Percentiles rank a stretch among this genome's conserved stretches.
Evolutionary conservation across 2,329 filamentous ascomycete genomes (phyloP).

Genomic region (Fusarium brachygibbosum): DNA sequence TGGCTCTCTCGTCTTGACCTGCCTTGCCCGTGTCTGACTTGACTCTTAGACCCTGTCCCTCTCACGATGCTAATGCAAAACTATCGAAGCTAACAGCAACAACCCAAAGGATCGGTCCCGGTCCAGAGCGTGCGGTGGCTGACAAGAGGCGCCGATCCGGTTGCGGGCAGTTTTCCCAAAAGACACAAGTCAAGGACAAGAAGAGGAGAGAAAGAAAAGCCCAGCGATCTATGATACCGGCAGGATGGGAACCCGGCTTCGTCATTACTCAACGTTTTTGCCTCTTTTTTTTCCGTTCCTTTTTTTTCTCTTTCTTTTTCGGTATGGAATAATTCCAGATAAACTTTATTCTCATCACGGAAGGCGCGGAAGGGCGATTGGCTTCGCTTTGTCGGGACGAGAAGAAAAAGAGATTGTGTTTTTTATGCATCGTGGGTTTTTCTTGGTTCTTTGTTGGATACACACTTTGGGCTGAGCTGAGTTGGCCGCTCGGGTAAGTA

Average conservation of each 20-base stretch:
- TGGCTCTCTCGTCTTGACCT: background rate
- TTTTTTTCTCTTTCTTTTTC: background rate
- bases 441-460: background rate
- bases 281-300: background rate
- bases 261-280: conserved; percentile 10
- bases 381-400: background rate
- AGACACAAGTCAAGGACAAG: conserved; percentile 9
- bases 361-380: background rate
- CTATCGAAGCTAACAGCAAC: conserved; percentile 44
- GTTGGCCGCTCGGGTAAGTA: too few relatives aligned
- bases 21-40: background rate
- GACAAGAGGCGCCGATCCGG: conserved; percentile 30
- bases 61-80: conserved; percentile 26
- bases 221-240: conserved; percentile 25
- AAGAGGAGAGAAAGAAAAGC: background rate
- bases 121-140: conserved; percentile 41
- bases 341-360: conserved; percentile 9
- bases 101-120: conserved; percentile 33
- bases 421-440: conserved; percentile 11
- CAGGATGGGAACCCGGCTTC: conserved; percentile 1
- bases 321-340: background rate
- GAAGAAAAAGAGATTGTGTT: background rate
- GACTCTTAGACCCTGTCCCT: conserved; percentile 35
- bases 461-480: conserved; percentile 13
- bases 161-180: conserved; percentile 21